Conservation (phyloP, 202 grass and related monocot genomes). For the Carex arenaria region DNA sequence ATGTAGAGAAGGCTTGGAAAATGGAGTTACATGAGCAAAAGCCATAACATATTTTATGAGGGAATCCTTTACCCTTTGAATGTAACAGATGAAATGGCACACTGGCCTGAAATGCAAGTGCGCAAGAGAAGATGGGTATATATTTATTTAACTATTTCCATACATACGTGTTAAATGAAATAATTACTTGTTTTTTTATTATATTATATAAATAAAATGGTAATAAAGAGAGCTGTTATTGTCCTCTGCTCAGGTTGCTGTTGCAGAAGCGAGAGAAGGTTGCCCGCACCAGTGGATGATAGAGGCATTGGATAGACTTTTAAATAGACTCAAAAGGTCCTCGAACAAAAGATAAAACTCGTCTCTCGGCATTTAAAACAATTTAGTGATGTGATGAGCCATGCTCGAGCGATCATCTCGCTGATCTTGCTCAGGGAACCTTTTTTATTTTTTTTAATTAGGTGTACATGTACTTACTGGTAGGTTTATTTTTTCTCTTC, state of each 20-base stretch:
- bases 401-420: background rate
- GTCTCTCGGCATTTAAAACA: background rate
- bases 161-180: background rate
- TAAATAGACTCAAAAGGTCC: slow-evolving; percentile 15
- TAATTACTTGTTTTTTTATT: background rate
- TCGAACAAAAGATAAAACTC: background rate
- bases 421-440: background rate
- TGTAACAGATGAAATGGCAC: slow-evolving; percentile 32
- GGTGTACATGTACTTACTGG: slow-evolving; percentile 12
- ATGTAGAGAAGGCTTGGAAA: slow-evolving; percentile 34
- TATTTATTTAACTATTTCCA: background rate
- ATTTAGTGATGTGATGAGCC: background rate
- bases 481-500: slow-evolving; percentile 2
- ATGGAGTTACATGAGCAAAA: slow-evolving; percentile 46
- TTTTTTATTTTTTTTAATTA: background rate
- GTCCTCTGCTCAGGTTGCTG: slow-evolving; percentile 24
- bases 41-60: slow-evolving; percentile 24
- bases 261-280: slow-evolving; percentile 31
- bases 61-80: slow-evolving; percentile 42
- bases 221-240: background rate
- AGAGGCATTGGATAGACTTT: slow-evolving; percentile 38
- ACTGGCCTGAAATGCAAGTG: slow-evolving; percentile 42
- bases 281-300: slow-evolving; percentile 39
- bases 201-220: background rate
- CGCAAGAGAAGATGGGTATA: slow-evolving; percentile 36